Base-by-base conservation (phyloP, 176 grass and related monocot genomes). In the Urochloa ruziziensis region DNA sequence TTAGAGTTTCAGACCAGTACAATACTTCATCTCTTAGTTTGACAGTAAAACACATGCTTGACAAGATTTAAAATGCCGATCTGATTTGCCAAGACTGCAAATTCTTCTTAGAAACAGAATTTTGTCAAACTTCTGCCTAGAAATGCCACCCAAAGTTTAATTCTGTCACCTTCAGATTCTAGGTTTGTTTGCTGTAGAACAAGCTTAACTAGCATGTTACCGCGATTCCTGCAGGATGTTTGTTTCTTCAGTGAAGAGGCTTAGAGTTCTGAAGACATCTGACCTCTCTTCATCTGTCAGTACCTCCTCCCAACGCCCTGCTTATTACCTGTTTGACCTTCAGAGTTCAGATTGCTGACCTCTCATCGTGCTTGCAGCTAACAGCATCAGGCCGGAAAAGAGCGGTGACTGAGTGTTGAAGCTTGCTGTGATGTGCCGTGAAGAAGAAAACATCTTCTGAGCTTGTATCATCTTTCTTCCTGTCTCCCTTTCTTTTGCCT, bases 201-300 rank as follows among this genome's bases (percentile, higher is more conserved):
- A 19, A 10, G 47, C 16, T 39, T 39, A 2, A 29, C 51, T 74
- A 64, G 58, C 27, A 9, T 78, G 29, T 27, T 61, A 56, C 51
- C 72, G 10, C 28, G 32, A 73, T 77, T 29, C 19, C 67, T 52
- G 57, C 88, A 93, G 91, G 78, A 93, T 93, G 85, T 93, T 90
- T 66, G 85, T 90, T 70, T 90, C 91, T 48, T 90, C 85, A 23
- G 91, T 72, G 54, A 93, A 93, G 82, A 87, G 91, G 77, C 85
- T 93, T 73, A 71, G 91, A n/a, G 91, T 93, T 44, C 68, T 93
- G 73, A 90, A 85, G 75, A 93, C 88, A 53, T 82, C 88, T 33
- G 91, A 93, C 16, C 81, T 93, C 79, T 85, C 88, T 40, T 89
- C 85, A 70, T 85, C 87, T 35, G 88, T 85, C 28, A 74, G 91